phyloP scores from a whole-genome alignment of 164 flowering plant genomes.

The Tetracentron sinense region DNA sequence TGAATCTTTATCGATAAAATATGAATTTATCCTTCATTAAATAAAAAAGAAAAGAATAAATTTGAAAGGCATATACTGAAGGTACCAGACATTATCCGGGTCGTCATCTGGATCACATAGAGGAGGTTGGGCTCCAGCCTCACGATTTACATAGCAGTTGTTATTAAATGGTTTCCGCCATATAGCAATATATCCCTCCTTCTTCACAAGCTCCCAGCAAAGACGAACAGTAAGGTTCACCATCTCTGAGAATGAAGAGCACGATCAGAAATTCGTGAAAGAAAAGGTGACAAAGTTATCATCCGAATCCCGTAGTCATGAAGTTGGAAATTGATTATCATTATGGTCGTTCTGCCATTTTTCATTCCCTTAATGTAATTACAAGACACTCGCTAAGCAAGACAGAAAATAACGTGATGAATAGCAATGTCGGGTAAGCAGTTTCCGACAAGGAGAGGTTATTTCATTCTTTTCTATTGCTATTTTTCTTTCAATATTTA shows the following conservation, averaged over 20 bases:
- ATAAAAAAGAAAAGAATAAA: no score
- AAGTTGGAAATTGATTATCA: constrained; percentile 1
- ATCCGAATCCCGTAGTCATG: not conserved
- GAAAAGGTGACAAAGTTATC: not conserved
- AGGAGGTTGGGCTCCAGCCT: constrained; percentile 51
- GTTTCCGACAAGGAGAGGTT: not conserved
- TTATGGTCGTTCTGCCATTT: no score
- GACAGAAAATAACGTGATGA: not conserved
- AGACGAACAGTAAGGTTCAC: constrained; percentile 63
- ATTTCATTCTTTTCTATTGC: no score
- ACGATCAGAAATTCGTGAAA: not conserved
- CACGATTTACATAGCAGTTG: constrained; percentile 68
- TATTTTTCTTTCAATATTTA: not conserved
- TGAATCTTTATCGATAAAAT: no score
- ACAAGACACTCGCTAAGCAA: no score
- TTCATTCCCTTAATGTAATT: no score
- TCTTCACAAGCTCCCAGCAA: constrained; percentile 83
- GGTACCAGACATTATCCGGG: constrained; percentile 90
- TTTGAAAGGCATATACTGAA: no score
- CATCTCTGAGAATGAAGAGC: constrained; percentile 50
- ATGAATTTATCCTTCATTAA: no score
- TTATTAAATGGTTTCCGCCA: constrained; percentile 79
- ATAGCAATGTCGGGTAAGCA: no score
- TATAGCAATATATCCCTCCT: constrained; percentile 77
- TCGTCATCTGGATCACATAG: constrained; percentile 67